A percentile compares a stretch with the other conserved stretches of the same genome.
Evolutionary conservation across 352 stramenopile species (phyloP).

Genomic region (Ophiocytium majus): DNA sequence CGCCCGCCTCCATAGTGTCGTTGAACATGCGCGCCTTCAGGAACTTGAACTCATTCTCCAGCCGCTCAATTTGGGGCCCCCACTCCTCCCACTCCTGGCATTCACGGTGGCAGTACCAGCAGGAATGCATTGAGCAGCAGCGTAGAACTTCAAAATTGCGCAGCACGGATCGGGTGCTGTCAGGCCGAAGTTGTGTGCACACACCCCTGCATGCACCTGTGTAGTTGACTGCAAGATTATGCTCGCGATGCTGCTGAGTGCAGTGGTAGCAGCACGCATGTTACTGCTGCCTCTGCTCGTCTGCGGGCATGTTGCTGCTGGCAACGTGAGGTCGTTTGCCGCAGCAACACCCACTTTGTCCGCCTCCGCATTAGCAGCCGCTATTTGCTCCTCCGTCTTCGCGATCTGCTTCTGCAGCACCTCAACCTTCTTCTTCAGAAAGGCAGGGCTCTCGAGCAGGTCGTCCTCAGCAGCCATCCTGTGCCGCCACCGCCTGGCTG

Average conservation of each 20-base stretch:
- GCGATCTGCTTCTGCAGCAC: constrained; percentile 52
- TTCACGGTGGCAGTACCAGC: too few species aligned
- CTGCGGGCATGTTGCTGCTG: too few species aligned
- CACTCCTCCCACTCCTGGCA: constrained; percentile 43
- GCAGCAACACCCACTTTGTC: constrained; percentile 17
- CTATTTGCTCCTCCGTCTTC: constrained; percentile 37
- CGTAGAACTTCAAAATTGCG: too few species aligned
- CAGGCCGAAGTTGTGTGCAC: too few species aligned
- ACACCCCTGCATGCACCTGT: too few species aligned
- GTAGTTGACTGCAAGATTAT: too few species aligned
- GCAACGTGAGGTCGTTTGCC: too few species aligned
- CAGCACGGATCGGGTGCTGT: too few species aligned
- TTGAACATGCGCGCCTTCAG: constrained; percentile 35
- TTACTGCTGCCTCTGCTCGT: too few species aligned
- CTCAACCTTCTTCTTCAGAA: constrained; percentile 48
- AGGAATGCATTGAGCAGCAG: too few species aligned
- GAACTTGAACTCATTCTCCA: constrained; percentile 44
- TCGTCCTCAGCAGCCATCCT: constrained; percentile 30
- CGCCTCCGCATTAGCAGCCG: constrained; percentile 25
- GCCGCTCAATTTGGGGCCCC: constrained; percentile 41
- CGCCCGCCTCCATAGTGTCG: constrained; percentile 24
- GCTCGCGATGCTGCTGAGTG: too few species aligned
- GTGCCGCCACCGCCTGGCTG: not conserved
- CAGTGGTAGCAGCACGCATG: too few species aligned
- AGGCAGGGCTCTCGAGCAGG: constrained; percentile 39